These are phyloP conservation scores for Chimonanthus praecox DNA, from an alignment of 164 flowering plant species.

Conservation along the genomic window DNA sequence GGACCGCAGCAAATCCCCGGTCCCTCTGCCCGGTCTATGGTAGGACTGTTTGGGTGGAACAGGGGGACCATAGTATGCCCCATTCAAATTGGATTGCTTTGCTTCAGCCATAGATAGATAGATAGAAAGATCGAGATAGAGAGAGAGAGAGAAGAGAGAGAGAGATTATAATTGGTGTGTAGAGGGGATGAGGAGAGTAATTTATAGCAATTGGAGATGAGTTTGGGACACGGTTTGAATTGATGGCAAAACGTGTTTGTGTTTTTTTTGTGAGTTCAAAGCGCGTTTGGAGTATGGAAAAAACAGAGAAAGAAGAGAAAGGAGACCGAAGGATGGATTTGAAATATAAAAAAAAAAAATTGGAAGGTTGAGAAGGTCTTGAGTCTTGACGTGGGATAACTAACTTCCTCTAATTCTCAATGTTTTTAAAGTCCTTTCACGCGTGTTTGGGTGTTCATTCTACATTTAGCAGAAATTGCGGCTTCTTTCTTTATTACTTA, in stretches of 20 bases:
- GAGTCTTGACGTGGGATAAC: not conserved
- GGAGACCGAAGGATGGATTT: not conserved
- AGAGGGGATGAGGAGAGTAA: not conserved
- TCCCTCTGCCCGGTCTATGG: slow-evolving; percentile 25
- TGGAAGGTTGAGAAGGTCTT: not conserved
- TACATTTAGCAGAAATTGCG: no score
- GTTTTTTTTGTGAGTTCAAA: not conserved
- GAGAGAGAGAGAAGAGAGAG: slow-evolving; percentile 1
- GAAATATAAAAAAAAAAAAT: no score
- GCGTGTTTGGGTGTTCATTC: no score
- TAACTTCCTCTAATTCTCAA: not conserved
- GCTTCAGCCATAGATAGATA: slow-evolving; percentile 14
- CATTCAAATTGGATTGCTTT: slow-evolving; percentile 24
- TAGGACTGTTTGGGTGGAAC: slow-evolving; percentile 33
- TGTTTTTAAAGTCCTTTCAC: no score
- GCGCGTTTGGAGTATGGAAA: not conserved
- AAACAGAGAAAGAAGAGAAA: not conserved
- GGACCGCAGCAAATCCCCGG: slow-evolving; percentile 13
- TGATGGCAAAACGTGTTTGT: not conserved
- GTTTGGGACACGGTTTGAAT: not conserved
- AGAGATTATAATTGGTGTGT: not conserved
- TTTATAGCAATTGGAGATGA: not conserved
- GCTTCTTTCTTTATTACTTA: no score
- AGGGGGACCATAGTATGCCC: slow-evolving; percentile 39
- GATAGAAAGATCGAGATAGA: not conserved